These are phyloP conservation scores for Candida ficus DNA, from an alignment of 805 yeast genomes.

Conservation along the genomic window DNA sequence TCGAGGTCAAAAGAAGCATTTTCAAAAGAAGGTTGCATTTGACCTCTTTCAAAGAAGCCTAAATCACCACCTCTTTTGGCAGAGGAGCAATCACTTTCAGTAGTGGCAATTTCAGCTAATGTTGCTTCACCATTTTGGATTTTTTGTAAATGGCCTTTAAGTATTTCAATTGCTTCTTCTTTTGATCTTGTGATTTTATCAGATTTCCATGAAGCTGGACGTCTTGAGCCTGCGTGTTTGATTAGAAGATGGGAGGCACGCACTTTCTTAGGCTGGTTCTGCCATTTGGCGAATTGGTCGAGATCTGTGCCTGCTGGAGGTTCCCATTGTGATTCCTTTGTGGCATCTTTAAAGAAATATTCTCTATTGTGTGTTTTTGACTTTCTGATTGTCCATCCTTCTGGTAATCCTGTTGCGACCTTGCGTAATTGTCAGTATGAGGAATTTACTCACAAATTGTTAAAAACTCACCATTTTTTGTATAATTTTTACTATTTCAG, in stretches of 20 bases:
- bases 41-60: slow-evolving; percentile 83
- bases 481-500: no score
- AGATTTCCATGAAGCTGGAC: slow-evolving; percentile 90
- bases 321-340: slow-evolving; percentile 81
- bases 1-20: slow-evolving; percentile 76
- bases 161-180: slow-evolving; percentile 72
- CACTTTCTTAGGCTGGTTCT: slow-evolving; percentile 61
- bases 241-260: slow-evolving; percentile 78
- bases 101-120: slow-evolving; percentile 66
- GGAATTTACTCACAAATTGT: background rate
- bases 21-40: slow-evolving; percentile 95
- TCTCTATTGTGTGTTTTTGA: slow-evolving; percentile 82
- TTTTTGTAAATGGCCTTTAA: slow-evolving; percentile 51
- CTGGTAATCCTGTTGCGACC: slow-evolving; percentile 68
- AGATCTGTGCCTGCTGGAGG: slow-evolving; percentile 82
- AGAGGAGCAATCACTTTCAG: slow-evolving; percentile 86
- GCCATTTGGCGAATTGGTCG: slow-evolving; percentile 50
- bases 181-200: slow-evolving; percentile 70
- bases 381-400: slow-evolving; percentile 74
- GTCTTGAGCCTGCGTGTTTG: slow-evolving; percentile 77
- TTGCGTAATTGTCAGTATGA: background rate
- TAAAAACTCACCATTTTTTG: slow-evolving; percentile 1
- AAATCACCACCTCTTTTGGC: slow-evolving; percentile 88
- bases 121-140: slow-evolving; percentile 61
- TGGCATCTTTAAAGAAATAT: slow-evolving; percentile 68